Evolutionary conservation across 495 filamentous ascomycete genomes (phyloP).

Genomic region (Elaphomyces granulatus): DNA sequence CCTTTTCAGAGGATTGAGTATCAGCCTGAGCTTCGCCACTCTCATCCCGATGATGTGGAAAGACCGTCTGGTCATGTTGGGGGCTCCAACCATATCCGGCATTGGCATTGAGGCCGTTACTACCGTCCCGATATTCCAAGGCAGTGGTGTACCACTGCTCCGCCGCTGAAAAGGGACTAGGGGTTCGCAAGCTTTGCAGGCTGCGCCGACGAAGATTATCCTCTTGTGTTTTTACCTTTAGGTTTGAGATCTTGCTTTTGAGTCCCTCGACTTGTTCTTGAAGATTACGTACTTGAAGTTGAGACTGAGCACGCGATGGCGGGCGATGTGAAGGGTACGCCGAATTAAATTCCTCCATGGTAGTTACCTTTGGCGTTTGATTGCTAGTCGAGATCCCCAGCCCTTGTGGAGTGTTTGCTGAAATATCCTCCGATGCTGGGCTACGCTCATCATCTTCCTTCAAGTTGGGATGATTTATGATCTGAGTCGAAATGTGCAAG

Average conservation of each 20-base stretch:
- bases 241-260: constrained; percentile 74
- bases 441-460: constrained; percentile 3
- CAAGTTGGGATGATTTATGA: no score
- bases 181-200: constrained; percentile 67
- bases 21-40: neutral
- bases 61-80: constrained; percentile 10
- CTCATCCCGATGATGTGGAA: neutral
- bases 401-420: constrained; percentile 16
- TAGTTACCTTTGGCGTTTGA: constrained; percentile 12
- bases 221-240: constrained; percentile 69
- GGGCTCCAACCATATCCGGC: constrained; percentile 19
- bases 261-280: constrained; percentile 89
- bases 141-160: constrained; percentile 58
- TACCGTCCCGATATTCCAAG: constrained; percentile 24
- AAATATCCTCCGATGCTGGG: constrained; percentile 8
- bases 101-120: constrained; percentile 17
- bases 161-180: constrained; percentile 71
- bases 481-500: constrained; percentile 9
- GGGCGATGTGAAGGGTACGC: constrained; percentile 24
- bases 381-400: constrained; percentile 18
- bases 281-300: constrained; percentile 65
- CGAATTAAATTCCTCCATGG: constrained; percentile 22
- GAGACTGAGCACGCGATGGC: constrained; percentile 32
- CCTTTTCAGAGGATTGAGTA: neutral
- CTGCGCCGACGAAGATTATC: constrained; percentile 75